Base-by-base conservation (phyloP, 2,329 filamentous ascomycete genomes). In the Aplosporella prunicola region DNA sequence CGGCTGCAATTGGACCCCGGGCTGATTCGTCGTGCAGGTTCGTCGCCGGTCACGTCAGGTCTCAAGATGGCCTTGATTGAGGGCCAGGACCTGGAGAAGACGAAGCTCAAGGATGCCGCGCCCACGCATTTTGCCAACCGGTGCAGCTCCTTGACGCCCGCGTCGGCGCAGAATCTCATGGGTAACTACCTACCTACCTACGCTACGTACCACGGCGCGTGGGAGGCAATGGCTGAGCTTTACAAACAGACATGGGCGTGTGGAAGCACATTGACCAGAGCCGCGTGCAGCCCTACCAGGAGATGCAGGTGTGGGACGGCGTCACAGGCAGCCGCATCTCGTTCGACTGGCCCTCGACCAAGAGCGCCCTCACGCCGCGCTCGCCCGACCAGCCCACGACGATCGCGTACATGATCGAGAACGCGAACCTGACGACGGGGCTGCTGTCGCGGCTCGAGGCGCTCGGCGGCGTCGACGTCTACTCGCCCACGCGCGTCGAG, bases 221-320 rank as follows among this genome's bases (percentile, higher is more conserved):
- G 29, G 18, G 9, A 5, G 22, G 10, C n/a, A 17, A 27, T 37
- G 15, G 29, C 31, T 24, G 5, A 31, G n/a, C 44, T 43, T 47
- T n/a, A 32, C 27, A 5, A 31, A 17, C 46, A 53, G 68, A 72
- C 4, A 91, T 93, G 43, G 91, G 89, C 23, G 87, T 82, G 33
- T 96, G 89, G 91, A 55, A 69, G 5, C 78, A 93, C 53, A 67
- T 95, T 43, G 72, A 83, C 47, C 64, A 69, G 27, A 67, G 75
- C 5, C 77, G 91, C 20, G 76, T 91, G 22, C 88, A 95, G 64
- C 74, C 79, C 1, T 98, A 95, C 60, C 80, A 93, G 42, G 83
- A 89, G 51, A 98, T 98, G 91, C 82, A 94, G 58, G 91, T 96
- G 20, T 98, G 93, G 91, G 91, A 98, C 58, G 93, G 89, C 44